Evolutionary conservation across 331 rosid species (phyloP), one percentile per base, ranked within the genome.

Genomic region (Malus hybrid): DNA sequence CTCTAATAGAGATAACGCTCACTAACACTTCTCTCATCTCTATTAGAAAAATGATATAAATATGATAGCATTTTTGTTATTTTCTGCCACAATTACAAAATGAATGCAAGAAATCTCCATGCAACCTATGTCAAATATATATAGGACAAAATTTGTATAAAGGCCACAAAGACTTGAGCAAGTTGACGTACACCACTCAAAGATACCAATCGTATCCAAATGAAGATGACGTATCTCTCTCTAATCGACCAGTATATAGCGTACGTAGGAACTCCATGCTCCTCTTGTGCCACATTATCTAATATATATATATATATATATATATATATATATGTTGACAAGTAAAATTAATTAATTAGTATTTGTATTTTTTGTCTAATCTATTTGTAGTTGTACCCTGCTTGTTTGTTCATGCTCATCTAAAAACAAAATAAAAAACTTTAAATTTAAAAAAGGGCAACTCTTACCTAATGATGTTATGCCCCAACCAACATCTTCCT

Each of bases 391-490:
- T 19, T 69, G 15, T 18, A 65, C 22, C 57, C 15, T 29, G 24
- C 22, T 12, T 39, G n/a, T 66, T 29, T 34, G 24, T 72, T 72
- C 36, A 31, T 70, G 31, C 33, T 56, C 28, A 18, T 16, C 16
- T 18, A 46, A n/a, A 57, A 62, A 42, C 48, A 42, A 42, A 52
- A 20, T 54, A 20, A 5, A 39, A 19, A 4, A 4, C 2, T 15
- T 28, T 12, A 42, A 42, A 71, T 33, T 50, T 71, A 71, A 46
- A 73, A 76, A 59, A 54, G 14, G 68, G 71, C 65, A 79, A 70
- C 39, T 50, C 84, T 55, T 76, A 84, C 93, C 91, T 85, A 82
- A 78, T 64, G 89, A 88, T 88, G 90, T 82, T 77, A 85, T 80
- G 84, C 76, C 67, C 69, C 82, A 87, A 88, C 93, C 81, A 85